Percentiles rank a stretch among this genome's conserved stretches.
These are phyloP conservation scores for Oidiodendron maius DNA, from an alignment of 495 filamentous ascomycete species.

Conservation along the genomic window DNA sequence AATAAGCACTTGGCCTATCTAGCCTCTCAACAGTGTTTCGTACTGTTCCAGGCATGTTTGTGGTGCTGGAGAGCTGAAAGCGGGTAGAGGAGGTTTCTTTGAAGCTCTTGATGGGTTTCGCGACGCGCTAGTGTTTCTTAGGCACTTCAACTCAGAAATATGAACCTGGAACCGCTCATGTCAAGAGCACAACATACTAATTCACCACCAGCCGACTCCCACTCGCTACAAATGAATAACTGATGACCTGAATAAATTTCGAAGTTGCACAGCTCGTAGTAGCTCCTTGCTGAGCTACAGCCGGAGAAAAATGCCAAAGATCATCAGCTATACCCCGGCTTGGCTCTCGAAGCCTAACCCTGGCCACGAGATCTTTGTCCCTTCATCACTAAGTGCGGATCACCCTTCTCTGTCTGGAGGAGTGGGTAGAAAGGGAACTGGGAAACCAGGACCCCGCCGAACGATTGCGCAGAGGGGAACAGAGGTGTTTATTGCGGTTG, in stretches of 20 bases:
- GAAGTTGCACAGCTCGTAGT: conserved; percentile 7
- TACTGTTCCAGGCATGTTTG: conserved; percentile 24
- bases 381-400: neutral
- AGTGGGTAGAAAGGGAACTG: conserved; percentile 29
- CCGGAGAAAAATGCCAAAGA: conserved; percentile 61
- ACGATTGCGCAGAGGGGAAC: conserved; percentile 70
- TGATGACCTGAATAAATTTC: conserved; percentile 10
- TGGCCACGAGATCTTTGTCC: conserved; percentile 63
- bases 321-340: conserved; percentile 72
- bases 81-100: conserved; percentile 12
- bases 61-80: conserved; percentile 3
- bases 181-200: conserved; percentile 10
- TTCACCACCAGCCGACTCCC: neutral
- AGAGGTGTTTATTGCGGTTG: conserved; percentile 77
- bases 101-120: neutral
- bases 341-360: conserved; percentile 75
- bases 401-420: conserved; percentile 29
- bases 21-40: conserved; percentile 76
- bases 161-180: conserved; percentile 1
- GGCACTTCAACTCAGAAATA: conserved; percentile 14
- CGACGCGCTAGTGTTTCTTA: conserved; percentile 12
- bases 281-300: conserved; percentile 1
- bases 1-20: conserved; percentile 87
- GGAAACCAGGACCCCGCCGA: conserved; percentile 50
- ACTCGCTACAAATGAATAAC: neutral